Evolutionary conservation across 768 basidiomycete genomes (phyloP), one percentile per base, ranked within the genome.

Genomic region (Mrakia frigida): DNA sequence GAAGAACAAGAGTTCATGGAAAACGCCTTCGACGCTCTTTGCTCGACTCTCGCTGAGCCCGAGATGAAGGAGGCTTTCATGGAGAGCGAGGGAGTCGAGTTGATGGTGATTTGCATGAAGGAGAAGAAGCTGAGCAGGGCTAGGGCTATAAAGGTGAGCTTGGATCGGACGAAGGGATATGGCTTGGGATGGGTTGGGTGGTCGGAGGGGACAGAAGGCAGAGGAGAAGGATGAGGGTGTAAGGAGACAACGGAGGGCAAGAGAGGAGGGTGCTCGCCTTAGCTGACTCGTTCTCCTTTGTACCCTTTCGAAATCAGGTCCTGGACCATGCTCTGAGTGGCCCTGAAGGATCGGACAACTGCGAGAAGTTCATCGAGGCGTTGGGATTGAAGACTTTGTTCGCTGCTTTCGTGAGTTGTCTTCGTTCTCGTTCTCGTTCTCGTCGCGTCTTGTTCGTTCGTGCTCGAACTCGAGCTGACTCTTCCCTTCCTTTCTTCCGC

Each of bases 1-100:
- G 97, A 98, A 78, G 97, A 99, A 84, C 86, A 89, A 6, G 97
- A 99, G 82, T 98, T 94, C 83, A 95, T 98, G 94, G 97, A 98
- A 82, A 98, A 99, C 83, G 81, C 93, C 5, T 98, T 98, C 81
- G 92, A 98, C 82, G 84, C 90, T 0, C 83, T 99, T 33, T 98
- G 97, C 82, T 95, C 94, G 0, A 87, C 90, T 0, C 86, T 98
- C 33, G 88, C 86, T 46, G 94, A 96, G 83, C 86, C 89, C 21
- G 86, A 89, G 67, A 88, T 91, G 82, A 98, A 98, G 83, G 83
- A 87, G 25, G 84, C 89, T 5, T 98, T 99, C 84, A 84, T 94
- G n/a, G 88, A 89, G 14, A 90, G 90, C 28, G 97, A 99, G 83
- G 97, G 97, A 2, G 89, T 94, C 21, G 97, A 99, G 80, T 87